phyloP scores from a whole-genome alignment of 805 yeast genomes.

The Millerozyma miso region DNA sequence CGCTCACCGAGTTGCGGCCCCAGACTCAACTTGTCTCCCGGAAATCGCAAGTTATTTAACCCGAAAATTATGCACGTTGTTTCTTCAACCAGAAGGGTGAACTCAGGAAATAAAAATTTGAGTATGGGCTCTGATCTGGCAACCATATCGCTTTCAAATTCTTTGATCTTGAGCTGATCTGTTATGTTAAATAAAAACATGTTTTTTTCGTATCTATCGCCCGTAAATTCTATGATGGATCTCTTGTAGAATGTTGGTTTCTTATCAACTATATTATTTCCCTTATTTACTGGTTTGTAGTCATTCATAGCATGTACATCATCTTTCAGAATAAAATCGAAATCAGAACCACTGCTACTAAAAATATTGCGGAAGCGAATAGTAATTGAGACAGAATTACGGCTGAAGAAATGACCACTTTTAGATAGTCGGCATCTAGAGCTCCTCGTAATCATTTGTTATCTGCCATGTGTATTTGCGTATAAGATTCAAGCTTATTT shows the following conservation, averaged over 20 bases:
- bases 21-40: not conserved
- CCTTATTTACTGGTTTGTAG: conserved; percentile 9
- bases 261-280: conserved; percentile 1
- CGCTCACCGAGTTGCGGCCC: not conserved
- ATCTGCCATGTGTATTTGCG: no score
- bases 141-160: conserved; percentile 6
- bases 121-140: conserved; percentile 16
- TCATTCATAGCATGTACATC: conserved; percentile 16
- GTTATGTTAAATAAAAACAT: conserved; percentile 9
- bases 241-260: conserved; percentile 13
- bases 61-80: conserved; percentile 27
- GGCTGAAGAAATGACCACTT: not conserved
- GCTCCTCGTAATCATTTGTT: not conserved
- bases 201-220: conserved; percentile 7
- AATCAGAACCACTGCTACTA: conserved; percentile 6
- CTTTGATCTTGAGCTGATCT: conserved; percentile 9
- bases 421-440: not conserved
- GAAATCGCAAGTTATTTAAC: not conserved
- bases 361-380: conserved; percentile 1
- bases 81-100: conserved; percentile 23
- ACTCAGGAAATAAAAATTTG: conserved; percentile 21
- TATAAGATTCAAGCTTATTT: no score
- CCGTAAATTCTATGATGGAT: conserved; percentile 12
- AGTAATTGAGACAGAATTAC: not conserved
- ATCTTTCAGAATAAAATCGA: conserved; percentile 15